These are phyloP conservation scores for Mollisiaceae sp. DNA, from an alignment of 2,329 filamentous ascomycete genomes.

Conservation along the genomic window DNA sequence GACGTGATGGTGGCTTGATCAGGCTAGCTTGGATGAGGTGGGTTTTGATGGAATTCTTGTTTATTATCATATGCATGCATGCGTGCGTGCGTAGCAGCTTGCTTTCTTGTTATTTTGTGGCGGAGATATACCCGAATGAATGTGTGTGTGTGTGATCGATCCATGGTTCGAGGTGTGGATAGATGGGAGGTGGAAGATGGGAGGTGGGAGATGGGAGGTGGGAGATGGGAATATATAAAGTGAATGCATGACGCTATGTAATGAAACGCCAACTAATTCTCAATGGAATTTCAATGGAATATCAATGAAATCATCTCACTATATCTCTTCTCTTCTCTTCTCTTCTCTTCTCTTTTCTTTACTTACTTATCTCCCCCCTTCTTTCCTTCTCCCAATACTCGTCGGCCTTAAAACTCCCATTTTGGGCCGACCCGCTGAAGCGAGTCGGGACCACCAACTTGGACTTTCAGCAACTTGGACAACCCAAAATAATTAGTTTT, in stretches of 20 bases:
- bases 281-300: not conserved
- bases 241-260: not conserved
- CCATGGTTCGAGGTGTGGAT: not conserved
- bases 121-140: not conserved
- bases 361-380: too few species aligned
- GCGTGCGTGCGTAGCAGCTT: too few species aligned
- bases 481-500: too few species aligned
- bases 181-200: not conserved
- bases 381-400: too few species aligned
- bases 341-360: too few species aligned
- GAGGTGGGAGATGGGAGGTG: not conserved
- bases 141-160: not conserved
- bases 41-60: conserved; percentile 1
- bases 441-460: too few species aligned
- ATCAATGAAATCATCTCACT: too few species aligned
- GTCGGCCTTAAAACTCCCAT: too few species aligned
- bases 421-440: too few species aligned
- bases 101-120: not conserved
- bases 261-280: not conserved
- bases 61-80: not conserved
- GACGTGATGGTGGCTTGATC: too few species aligned
- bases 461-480: too few species aligned
- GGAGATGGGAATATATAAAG: not conserved
- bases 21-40: not conserved
- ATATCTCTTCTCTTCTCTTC: too few species aligned